Evolutionary conservation across 2,329 filamentous ascomycete species (phyloP).

Genomic region (Tolypocladium guangdongense): DNA sequence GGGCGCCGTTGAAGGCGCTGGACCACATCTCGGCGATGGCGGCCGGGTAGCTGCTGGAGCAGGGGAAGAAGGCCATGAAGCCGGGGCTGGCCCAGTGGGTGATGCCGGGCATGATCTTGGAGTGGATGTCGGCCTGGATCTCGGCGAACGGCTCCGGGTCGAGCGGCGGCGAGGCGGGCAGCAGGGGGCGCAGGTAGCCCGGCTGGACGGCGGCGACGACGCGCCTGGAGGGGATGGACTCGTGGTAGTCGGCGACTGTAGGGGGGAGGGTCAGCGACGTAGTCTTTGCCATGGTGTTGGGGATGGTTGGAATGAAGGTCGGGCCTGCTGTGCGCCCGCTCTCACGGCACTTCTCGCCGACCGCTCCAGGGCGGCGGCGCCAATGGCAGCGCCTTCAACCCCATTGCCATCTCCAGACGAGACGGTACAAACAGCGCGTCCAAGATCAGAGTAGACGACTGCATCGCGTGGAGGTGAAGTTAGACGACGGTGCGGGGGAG

Average conservation of each 20-base stretch:
- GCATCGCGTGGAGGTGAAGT: background rate
- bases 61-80: slow-evolving; percentile 94
- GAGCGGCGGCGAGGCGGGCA: slow-evolving; percentile 56
- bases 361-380: background rate
- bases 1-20: slow-evolving; percentile 76
- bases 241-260: slow-evolving; percentile 73
- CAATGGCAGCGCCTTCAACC: background rate
- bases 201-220: slow-evolving; percentile 72
- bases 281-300: background rate
- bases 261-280: background rate
- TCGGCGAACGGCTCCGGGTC: slow-evolving; percentile 62
- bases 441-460: background rate
- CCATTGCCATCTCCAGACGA: background rate
- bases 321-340: background rate
- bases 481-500: background rate
- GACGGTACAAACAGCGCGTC: background rate
- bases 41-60: slow-evolving; percentile 67
- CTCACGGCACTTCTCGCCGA: background rate
- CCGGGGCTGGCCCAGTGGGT: slow-evolving; percentile 93
- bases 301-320: background rate
- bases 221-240: slow-evolving; percentile 55
- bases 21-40: slow-evolving; percentile 92
- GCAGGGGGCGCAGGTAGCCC: slow-evolving; percentile 72
- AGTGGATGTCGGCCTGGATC: slow-evolving; percentile 75
- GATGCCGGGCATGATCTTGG: slow-evolving; percentile 80